A percentile compares a stretch with the other conserved stretches of the same genome.
Conservation (phyloP, 306 rosid species). For the Medicago arabica region DNA sequence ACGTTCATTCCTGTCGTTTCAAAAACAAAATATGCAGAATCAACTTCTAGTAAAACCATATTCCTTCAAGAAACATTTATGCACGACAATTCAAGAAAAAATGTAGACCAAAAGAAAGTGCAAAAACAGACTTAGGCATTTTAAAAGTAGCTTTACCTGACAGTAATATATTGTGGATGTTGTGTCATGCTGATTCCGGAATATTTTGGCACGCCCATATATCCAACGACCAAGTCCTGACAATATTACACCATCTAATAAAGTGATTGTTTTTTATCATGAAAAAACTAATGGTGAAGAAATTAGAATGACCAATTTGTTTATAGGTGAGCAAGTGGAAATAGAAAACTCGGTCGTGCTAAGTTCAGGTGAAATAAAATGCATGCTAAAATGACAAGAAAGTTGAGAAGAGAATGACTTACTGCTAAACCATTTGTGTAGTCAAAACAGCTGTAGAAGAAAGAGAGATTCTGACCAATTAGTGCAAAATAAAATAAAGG, state of each 20-base stretch:
- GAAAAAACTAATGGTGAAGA: constrained; percentile 20
- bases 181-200: constrained; percentile 91
- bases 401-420: constrained; percentile 47
- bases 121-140: constrained; percentile 1
- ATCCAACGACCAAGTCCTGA: constrained; percentile 95
- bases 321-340: not conserved
- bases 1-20: constrained; percentile 78
- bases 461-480: constrained; percentile 35
- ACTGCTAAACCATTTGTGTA: constrained; percentile 95
- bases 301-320: constrained; percentile 8
- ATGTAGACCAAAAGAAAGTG: not conserved
- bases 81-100: not conserved
- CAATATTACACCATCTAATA: not conserved
- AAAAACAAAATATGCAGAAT: constrained; percentile 28
- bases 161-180: constrained; percentile 97
- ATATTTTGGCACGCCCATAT: constrained; percentile 98
- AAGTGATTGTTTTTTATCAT: constrained; percentile 24
- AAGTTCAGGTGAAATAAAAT: not conserved
- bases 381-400: constrained; percentile 23
- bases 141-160: constrained; percentile 61
- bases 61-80: not conserved
- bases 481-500: constrained; percentile 37
- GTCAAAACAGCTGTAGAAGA: constrained; percentile 84
- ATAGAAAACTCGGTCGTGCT: not conserved
- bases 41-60: constrained; percentile 24